Percentiles rank a stretch among this genome's conserved stretches.
phyloP scores from a whole-genome alignment of 192 early-diverging fungal genomes.

The Pecoramyces ruminantium region DNA sequence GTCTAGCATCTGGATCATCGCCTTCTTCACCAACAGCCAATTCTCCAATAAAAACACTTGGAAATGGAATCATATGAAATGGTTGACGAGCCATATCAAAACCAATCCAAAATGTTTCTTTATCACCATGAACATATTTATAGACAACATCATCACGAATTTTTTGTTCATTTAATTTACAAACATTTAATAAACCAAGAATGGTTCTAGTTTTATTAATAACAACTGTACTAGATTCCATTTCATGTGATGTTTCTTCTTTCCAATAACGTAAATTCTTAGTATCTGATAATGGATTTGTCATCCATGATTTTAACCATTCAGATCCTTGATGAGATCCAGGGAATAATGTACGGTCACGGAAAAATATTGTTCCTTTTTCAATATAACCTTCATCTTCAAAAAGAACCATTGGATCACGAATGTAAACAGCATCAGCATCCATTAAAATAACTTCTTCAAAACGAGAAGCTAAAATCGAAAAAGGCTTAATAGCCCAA shows the following conservation, averaged over 20 bases:
- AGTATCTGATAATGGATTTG: constrained; percentile 19
- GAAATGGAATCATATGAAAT: constrained; percentile 2
- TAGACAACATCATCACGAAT: constrained; percentile 29
- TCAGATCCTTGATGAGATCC: constrained; percentile 8
- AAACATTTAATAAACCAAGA: constrained; percentile 28
- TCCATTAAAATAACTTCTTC: constrained; percentile 46
- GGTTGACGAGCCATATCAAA: constrained; percentile 40
- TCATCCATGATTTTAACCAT: constrained; percentile 34
- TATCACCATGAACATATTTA: constrained; percentile 35
- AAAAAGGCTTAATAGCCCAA: constrained; percentile 54
- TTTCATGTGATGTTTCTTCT: constrained; percentile 14
- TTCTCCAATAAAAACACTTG: background rate
- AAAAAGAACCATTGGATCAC: constrained; percentile 35
- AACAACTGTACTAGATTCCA: constrained; percentile 41
- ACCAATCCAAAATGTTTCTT: constrained; percentile 53
- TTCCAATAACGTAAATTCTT: constrained; percentile 16
- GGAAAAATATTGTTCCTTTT: constrained; percentile 41
- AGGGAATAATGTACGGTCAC: constrained; percentile 34
- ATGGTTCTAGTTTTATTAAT: constrained; percentile 29
- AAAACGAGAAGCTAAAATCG: constrained; percentile 41
- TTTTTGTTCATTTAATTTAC: constrained; percentile 16
- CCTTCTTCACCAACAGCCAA: background rate
- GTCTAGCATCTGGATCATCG: background rate
- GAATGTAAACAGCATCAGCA: constrained; percentile 48
- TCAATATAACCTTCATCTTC: constrained; percentile 20